A percentile compares a stretch with the other conserved stretches of the same genome.
These are phyloP conservation scores for Lactarius indigo DNA, from an alignment of 768 basidiomycete species.

Conservation along the genomic window DNA sequence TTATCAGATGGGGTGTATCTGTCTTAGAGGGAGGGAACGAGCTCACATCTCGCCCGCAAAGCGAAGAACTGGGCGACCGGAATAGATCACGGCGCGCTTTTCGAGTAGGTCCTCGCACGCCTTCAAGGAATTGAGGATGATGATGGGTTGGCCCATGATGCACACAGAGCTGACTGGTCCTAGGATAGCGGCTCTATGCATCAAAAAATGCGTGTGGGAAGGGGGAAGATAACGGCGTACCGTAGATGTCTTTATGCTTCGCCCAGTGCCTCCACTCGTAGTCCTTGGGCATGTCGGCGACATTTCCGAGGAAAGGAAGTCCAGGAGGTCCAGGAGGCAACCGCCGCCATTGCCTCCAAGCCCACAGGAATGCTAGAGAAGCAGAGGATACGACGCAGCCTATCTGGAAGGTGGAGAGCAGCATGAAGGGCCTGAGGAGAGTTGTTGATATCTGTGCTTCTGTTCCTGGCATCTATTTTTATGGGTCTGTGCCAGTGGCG, in stretches of 20 bases:
- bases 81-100: constrained; percentile 17
- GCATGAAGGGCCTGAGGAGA: not conserved
- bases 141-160: constrained; percentile 13
- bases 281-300: constrained; percentile 6
- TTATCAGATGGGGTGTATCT: not conserved
- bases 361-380: not conserved
- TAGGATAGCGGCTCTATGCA: not conserved
- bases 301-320: constrained; percentile 15
- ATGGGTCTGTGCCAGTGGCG: not conserved
- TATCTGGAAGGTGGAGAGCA: not conserved
- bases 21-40: not conserved
- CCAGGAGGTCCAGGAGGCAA: constrained; percentile 19
- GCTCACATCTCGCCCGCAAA: constrained; percentile 18
- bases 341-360: not conserved
- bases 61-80: constrained; percentile 11
- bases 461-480: not conserved
- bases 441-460: not conserved
- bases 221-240: not conserved
- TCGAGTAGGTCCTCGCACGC: constrained; percentile 16
- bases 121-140: constrained; percentile 17
- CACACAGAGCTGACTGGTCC: constrained; percentile 17
- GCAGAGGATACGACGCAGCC: not conserved
- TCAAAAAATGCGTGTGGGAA: not conserved
- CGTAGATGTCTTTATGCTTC: constrained; percentile 11
- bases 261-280: constrained; percentile 19